Evolutionary conservation across 192 early-diverging fungal genomes (phyloP).

Genomic region (Coemansia javaensis): DNA sequence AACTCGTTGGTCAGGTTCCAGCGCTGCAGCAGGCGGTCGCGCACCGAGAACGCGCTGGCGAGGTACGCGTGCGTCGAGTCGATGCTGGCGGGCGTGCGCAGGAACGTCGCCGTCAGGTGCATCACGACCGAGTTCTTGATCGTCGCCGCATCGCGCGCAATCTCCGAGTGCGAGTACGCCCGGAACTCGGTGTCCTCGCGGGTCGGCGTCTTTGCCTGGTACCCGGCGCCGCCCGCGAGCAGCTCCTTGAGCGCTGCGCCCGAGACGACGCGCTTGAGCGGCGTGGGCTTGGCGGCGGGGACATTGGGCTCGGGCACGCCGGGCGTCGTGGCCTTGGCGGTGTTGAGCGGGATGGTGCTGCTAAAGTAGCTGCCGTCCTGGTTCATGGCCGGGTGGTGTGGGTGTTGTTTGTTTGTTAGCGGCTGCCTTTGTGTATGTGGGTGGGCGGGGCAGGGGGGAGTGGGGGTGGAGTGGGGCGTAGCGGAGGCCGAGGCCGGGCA

Average conservation of each 20-base stretch:
- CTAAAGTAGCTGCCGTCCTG: slow-evolving; percentile 45
- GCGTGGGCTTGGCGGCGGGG: slow-evolving; percentile 29
- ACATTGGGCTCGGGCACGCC: slow-evolving; percentile 35
- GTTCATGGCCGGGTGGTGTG: slow-evolving; percentile 11
- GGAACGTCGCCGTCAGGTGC: slow-evolving; percentile 87
- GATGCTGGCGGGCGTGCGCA: slow-evolving; percentile 84
- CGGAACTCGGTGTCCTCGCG: slow-evolving; percentile 43
- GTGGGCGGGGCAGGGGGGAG: slow-evolving; percentile 43
- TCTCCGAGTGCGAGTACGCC: slow-evolving; percentile 47
- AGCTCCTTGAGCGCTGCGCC: slow-evolving; percentile 50
- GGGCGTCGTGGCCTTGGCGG: slow-evolving; percentile 48
- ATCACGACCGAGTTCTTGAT: slow-evolving; percentile 84
- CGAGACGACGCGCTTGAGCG: slow-evolving; percentile 50
- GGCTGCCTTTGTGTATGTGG: neutral
- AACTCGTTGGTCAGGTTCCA: slow-evolving; percentile 96
- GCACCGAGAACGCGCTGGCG: slow-evolving; percentile 84
- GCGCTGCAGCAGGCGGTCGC: slow-evolving; percentile 84
- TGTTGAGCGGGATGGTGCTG: slow-evolving; percentile 40
- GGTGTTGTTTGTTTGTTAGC: neutral
- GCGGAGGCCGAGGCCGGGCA: neutral
- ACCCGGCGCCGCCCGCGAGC: slow-evolving; percentile 36
- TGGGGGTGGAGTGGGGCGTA: neutral
- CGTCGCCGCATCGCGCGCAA: slow-evolving; percentile 57
- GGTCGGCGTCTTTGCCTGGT: slow-evolving; percentile 44
- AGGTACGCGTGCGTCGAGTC: slow-evolving; percentile 92